Conservation (phyloP, 441 rosid species). For the Populus hybrid region DNA sequence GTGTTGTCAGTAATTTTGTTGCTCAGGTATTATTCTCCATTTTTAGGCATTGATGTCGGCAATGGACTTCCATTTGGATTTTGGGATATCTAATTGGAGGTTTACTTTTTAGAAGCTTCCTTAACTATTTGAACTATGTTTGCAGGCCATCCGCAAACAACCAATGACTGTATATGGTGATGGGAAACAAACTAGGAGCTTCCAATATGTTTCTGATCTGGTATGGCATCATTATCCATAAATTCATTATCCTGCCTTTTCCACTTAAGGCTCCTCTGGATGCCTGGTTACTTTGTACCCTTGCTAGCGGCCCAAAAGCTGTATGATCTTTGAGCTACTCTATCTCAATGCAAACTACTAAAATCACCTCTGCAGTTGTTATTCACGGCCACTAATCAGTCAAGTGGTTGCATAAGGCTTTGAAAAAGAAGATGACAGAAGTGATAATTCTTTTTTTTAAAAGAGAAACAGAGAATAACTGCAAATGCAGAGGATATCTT, state of each 20-base stretch:
- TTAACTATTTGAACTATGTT: slow-evolving; percentile 16
- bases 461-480: not conserved
- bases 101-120: not conserved
- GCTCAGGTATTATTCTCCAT: slow-evolving; percentile 66
- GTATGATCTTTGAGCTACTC: not conserved
- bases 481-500: not conserved
- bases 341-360: not conserved
- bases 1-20: slow-evolving; percentile 98
- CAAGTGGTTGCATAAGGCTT: not conserved
- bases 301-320: not conserved
- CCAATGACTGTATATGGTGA: slow-evolving; percentile 98
- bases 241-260: not conserved
- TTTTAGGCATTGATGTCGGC: slow-evolving; percentile 9
- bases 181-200: slow-evolving; percentile 98
- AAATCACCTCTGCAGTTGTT: not conserved
- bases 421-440: not conserved
- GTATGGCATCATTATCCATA: slow-evolving; percentile 34
- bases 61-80: not conserved
- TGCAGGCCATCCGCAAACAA: slow-evolving; percentile 85
- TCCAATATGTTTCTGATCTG: slow-evolving; percentile 96
- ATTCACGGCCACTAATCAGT: not conserved
- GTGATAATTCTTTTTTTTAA: not conserved
- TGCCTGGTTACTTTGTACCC: not conserved
- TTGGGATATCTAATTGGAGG: not conserved
- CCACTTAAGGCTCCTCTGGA: not conserved